These are phyloP conservation scores for Diaporthe eres DNA, from an alignment of 2,329 filamentous ascomycete species.

Conservation along the genomic window DNA sequence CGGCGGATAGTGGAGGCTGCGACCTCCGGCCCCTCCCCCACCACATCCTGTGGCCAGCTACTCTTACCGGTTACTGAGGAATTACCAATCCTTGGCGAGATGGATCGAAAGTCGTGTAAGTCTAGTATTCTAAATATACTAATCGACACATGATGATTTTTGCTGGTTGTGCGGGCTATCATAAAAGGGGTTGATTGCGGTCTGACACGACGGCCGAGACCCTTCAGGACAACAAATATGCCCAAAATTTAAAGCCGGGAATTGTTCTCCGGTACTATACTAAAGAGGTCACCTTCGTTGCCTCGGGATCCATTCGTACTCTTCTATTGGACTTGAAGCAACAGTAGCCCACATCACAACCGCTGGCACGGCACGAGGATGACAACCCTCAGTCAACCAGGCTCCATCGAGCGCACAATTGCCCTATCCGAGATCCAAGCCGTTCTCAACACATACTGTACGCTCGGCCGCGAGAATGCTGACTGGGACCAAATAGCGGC, in stretches of 20 bases:
- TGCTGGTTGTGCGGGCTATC: background rate
- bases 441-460: slow-evolving; percentile 1
- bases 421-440: background rate
- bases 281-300: background rate
- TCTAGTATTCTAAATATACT: background rate
- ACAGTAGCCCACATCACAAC: background rate
- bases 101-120: background rate
- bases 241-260: background rate
- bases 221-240: background rate
- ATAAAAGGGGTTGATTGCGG: background rate
- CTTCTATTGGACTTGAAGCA: background rate
- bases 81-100: background rate
- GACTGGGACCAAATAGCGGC: background rate
- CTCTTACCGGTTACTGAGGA: background rate
- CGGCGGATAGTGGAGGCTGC: background rate
- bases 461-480: background rate
- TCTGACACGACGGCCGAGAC: background rate
- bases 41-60: background rate
- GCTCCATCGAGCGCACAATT: background rate
- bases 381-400: background rate
- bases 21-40: background rate
- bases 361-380: background rate
- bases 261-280: background rate
- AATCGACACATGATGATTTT: background rate
- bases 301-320: background rate